Evolutionary conservation across 2,329 filamentous ascomycete genomes (phyloP).

Genomic region (Pestalotiopsis sp.): DNA sequence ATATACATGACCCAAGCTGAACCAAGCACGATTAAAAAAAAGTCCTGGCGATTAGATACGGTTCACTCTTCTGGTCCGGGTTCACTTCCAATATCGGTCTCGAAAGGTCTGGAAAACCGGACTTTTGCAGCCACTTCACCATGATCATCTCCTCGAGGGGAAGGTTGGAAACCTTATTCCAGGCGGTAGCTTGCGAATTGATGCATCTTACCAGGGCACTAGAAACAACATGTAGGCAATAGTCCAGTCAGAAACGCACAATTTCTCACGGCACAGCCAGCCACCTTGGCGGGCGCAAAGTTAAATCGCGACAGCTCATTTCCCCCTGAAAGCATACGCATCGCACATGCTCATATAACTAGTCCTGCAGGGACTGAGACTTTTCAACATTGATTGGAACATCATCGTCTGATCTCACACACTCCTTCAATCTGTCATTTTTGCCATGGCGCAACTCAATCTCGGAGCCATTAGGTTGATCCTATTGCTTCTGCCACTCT

Average conservation of each 20-base stretch:
- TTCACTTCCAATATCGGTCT: neutral
- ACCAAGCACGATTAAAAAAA: too few species aligned
- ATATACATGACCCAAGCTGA: too few species aligned
- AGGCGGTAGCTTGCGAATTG: neutral
- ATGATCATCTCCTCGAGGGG: neutral
- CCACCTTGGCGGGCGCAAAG: neutral
- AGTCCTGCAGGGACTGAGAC: neutral
- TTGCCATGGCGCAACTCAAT: neutral
- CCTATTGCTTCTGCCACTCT: neutral
- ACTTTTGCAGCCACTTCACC: neutral
- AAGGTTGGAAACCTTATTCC: neutral
- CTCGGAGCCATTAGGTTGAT: neutral
- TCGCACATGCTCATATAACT: neutral
- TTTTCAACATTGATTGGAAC: neutral
- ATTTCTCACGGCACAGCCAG: neutral
- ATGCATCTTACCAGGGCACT: neutral
- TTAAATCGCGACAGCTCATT: neutral
- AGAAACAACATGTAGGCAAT: neutral
- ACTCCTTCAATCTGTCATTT: neutral
- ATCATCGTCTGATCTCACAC: neutral
- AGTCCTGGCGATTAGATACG: too few species aligned
- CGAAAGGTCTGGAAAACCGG: neutral
- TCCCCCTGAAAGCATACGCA: conserved; percentile 1
- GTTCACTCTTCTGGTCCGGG: neutral
- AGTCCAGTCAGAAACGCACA: neutral